phyloP scores from a whole-genome alignment of 2,329 filamentous ascomycete species.

The Chalaropsis ovoidea region DNA sequence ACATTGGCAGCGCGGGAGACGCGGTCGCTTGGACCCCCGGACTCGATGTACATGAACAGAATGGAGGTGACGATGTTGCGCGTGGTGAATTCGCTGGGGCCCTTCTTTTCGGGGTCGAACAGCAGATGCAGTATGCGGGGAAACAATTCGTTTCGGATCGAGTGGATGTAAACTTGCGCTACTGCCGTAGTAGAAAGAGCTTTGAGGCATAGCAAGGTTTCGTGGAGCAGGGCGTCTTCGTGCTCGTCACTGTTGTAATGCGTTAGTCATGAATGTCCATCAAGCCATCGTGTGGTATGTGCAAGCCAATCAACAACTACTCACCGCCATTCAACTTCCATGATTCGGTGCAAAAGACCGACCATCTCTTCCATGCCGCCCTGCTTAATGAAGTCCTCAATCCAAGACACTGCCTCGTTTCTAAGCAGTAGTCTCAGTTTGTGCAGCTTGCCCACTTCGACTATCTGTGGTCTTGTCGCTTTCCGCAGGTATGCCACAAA shows the following conservation, averaged over 20 bases:
- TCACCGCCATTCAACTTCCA: conserved; percentile 91
- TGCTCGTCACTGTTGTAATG: conserved; percentile 67
- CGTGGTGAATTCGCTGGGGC: conserved; percentile 91
- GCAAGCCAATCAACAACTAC: conserved; percentile 30
- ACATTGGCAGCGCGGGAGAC: conserved; percentile 61
- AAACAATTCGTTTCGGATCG: conserved; percentile 71
- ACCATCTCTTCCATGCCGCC: conserved; percentile 92
- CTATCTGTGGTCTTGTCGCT: conserved; percentile 66
- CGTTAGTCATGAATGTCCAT: conserved; percentile 25
- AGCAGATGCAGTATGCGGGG: conserved; percentile 78
- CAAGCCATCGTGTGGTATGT: conserved; percentile 21
- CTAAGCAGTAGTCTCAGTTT: conserved; percentile 80
- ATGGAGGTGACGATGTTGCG: conserved; percentile 82
- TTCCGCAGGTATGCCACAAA: conserved; percentile 80
- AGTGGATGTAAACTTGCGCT: conserved; percentile 69
- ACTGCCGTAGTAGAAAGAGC: conserved; percentile 84
- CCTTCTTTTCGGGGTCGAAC: conserved; percentile 96
- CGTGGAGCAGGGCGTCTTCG: conserved; percentile 84
- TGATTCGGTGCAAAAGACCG: conserved; percentile 74
- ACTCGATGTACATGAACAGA: conserved; percentile 77
- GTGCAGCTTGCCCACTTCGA: conserved; percentile 91
- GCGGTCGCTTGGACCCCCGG: conserved; percentile 51
- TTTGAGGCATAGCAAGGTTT: conserved; percentile 86
- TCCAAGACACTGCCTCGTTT: conserved; percentile 94
- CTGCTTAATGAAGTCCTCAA: conserved; percentile 78